Evolutionary conservation across 2,329 filamentous ascomycete genomes (phyloP).

Genomic region (Colletotrichum navitas): DNA sequence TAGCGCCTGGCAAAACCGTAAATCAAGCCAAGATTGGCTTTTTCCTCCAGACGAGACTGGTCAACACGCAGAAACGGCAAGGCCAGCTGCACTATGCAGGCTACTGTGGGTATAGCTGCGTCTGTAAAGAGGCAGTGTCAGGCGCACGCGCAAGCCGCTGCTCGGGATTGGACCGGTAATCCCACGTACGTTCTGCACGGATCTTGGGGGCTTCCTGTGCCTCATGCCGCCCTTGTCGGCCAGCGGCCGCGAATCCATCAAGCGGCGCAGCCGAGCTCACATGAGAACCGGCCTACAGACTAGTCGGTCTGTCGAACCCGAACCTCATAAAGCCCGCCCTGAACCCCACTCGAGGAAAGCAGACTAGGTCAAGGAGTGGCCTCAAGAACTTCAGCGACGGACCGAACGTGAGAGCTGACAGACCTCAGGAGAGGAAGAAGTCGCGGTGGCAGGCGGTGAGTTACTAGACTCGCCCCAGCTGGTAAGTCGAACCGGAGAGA

Average conservation of each 20-base stretch:
- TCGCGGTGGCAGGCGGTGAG: not conserved
- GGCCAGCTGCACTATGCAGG: slow-evolving; percentile 37
- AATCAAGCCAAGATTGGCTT: slow-evolving; percentile 4
- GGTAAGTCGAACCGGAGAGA: slow-evolving; percentile 23
- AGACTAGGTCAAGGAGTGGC: not conserved
- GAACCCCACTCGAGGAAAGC: slow-evolving; percentile 11
- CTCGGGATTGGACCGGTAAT: slow-evolving; percentile 27
- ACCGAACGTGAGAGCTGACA: slow-evolving; percentile 37
- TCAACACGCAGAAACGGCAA: slow-evolving; percentile 21
- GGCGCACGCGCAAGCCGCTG: slow-evolving; percentile 18
- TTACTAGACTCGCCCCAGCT: slow-evolving; percentile 24
- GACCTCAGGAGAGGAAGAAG: slow-evolving; percentile 13
- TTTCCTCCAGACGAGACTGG: slow-evolving; percentile 5
- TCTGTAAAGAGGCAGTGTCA: slow-evolving; percentile 19
- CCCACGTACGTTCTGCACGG: slow-evolving; percentile 16
- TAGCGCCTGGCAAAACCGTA: slow-evolving; percentile 24
- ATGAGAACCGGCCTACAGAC: slow-evolving; percentile 23
- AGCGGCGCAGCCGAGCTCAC: slow-evolving; percentile 28
- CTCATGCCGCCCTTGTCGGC: slow-evolving; percentile 17
- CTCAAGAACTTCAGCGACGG: slow-evolving; percentile 6
- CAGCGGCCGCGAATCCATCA: slow-evolving; percentile 28
- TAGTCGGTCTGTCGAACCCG: slow-evolving; percentile 13
- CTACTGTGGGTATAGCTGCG: slow-evolving; percentile 29
- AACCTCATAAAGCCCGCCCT: slow-evolving; percentile 17
- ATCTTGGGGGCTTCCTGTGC: slow-evolving; percentile 18